phyloP scores from a whole-genome alignment of 106 monocot species.

The Alisma plantagoaquatica region DNA sequence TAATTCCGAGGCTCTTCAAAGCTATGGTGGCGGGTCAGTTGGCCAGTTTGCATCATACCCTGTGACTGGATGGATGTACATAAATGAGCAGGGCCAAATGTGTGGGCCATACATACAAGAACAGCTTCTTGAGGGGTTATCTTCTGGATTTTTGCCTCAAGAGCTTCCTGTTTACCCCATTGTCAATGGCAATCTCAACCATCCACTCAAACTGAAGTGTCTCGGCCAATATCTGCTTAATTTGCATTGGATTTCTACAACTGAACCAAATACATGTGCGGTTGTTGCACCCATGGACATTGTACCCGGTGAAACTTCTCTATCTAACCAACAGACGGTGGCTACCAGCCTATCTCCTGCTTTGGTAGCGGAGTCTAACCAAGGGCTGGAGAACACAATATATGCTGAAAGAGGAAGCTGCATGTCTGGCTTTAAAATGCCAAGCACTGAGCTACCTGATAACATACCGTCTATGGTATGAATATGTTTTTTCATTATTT shows the following conservation, averaged over 20 bases:
- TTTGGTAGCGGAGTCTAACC: too few relatives aligned
- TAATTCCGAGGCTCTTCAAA: constrained; percentile 8
- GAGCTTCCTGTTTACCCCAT: constrained; percentile 2
- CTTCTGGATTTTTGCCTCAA: constrained; percentile 2
- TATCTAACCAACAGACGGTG: too few relatives aligned
- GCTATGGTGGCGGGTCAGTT: constrained; percentile 1
- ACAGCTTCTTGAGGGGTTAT: constrained; percentile 4
- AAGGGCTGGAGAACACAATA: too few relatives aligned
- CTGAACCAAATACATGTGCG: not conserved
- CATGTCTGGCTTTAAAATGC: too few relatives aligned
- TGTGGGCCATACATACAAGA: constrained; percentile 9
- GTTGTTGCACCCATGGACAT: too few relatives aligned
- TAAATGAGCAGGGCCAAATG: constrained; percentile 8
- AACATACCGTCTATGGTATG: not conserved
- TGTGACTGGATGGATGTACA: constrained; percentile 3
- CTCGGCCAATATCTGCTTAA: not conserved
- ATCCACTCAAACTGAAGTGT: constrained; percentile 4
- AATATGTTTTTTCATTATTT: not conserved
- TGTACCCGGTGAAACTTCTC: too few relatives aligned
- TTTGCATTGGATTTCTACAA: not conserved
- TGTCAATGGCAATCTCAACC: constrained; percentile 5
- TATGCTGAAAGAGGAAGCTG: too few relatives aligned
- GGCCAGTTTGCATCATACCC: not conserved
- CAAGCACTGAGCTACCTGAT: not conserved
- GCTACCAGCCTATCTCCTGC: not conserved